Base-by-base conservation (phyloP, 495 filamentous ascomycete genomes). In the Aspergillus mulundensis region DNA sequence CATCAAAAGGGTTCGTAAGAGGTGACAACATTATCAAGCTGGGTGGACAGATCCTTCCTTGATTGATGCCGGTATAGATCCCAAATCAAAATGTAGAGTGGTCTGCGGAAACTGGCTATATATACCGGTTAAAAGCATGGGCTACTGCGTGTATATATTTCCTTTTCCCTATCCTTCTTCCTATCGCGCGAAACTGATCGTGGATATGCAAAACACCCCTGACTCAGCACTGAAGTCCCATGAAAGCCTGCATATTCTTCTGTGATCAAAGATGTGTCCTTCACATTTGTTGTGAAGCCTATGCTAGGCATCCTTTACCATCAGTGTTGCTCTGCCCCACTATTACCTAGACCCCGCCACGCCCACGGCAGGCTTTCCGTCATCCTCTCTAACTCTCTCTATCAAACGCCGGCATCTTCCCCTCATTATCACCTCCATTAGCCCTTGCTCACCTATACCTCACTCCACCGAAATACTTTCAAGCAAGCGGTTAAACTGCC, bases 1-100 rank as follows among this genome's bases (percentile, higher is more conserved):
- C 80, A 63, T 92, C 79, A 65, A 93, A 95, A 0, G 89, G 91
- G 59, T 91, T 96, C 47, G 77, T 38, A 57, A 8, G 3, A 8
- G 25, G 8, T 3, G 8, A 4, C 8, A 8, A 4, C 25, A 28
- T 28, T 8, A 28, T 28, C 4, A 8, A 28, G 25, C 3, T 28
- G 25, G 8, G 3, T 28, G 8, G 3, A 4, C 4, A 28, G 25
- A 28, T n/a, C n/a, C n/a, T n/a, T n/a, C n/a, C 25, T 28, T 4
- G 8, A 28, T 28, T 4, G 25, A 4, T 28, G 4, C 8, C 8
- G 25, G 3, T 28, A 28, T 28, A 28, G 25, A 28, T 8, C 25
- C 8, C 8, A 28, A 28, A 28, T 28, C 5, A 43, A 21, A 7
- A n/a, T 18, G 19, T 18, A n/a, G 12, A n/a, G 11, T 45, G 18